Base-by-base conservation (phyloP, 768 basidiomycete genomes). In the Hortiboletus flavorubellus region DNA sequence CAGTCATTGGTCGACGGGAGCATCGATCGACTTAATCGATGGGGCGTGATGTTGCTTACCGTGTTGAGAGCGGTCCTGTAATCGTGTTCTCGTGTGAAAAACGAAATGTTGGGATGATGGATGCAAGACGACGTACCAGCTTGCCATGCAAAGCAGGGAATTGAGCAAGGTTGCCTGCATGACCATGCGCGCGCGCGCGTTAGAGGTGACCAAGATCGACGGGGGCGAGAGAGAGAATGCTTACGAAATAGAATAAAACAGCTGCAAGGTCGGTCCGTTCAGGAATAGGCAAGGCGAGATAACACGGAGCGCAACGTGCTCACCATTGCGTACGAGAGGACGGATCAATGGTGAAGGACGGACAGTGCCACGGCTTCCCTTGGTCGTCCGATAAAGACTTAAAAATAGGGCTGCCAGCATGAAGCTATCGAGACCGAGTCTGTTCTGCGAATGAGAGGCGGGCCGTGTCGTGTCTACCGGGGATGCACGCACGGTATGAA, bases 281-380 rank as follows among this genome's bases (percentile, higher is more conserved):
- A 26, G 58, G 56, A 47, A 49, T 7, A 40, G 21, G 15, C 14
- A 15, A 6, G 15, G 7, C 14, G 34, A 35, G 26, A 26, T 26
- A 15, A 33, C 11, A 35, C 9, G 8, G 5, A 40, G 31, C 5
- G 14, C 0, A 9, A 64, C 34, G 34, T 23, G 3, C 63, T 56
- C 45, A 68, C 67, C 66, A n/a, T 68, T 68, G 46, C 66, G 59
- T n/a, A 46, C 16, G 15, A 68, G 67, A 38, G 59, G 46, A 34
- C 7, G 37, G 8, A 59, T 15, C 26, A 71, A 52, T 2, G 31
- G 47, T 12, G 47, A 49, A 18, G 34, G 39, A 8, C 10, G 34
- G 34, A 34, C 34, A 12, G n/a, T 10, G 16, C 8, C 14, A 23
- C 5, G 18, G 16, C 35, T 41, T 29, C 34, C 53, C 10, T 7